Evolutionary conservation across 805 yeast genomes (phyloP).

Genomic region (Metschnikowia bowlesiae): DNA sequence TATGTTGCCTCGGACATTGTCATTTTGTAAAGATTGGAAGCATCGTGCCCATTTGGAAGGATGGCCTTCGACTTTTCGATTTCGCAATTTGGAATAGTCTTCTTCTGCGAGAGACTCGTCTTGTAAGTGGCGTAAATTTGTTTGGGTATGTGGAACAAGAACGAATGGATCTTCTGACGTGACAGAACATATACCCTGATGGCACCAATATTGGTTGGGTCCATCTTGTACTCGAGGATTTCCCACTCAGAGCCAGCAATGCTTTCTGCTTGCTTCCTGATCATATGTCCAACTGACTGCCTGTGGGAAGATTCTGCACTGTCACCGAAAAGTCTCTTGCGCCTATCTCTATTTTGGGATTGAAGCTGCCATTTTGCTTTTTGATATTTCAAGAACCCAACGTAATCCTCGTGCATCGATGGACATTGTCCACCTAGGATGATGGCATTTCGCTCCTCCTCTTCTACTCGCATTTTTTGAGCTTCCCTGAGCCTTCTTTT

Average conservation of each 20-base stretch:
- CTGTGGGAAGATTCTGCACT: constrained; percentile 49
- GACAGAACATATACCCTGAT: constrained; percentile 68
- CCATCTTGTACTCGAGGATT: constrained; percentile 62
- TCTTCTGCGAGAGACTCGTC: constrained; percentile 38
- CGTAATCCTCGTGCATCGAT: constrained; percentile 61
- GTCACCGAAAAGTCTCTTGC: constrained; percentile 76
- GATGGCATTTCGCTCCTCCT: constrained; percentile 47
- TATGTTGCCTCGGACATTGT: constrained; percentile 65
- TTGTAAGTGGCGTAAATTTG: constrained; percentile 66
- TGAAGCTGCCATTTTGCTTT: constrained; percentile 87
- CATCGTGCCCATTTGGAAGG: constrained; percentile 66
- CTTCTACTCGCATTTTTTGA: constrained; percentile 22
- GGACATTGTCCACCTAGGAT: constrained; percentile 56
- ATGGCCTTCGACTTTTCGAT: constrained; percentile 56
- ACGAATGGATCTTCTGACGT: constrained; percentile 66
- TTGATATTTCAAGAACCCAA: constrained; percentile 65
- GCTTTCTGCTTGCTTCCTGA: constrained; percentile 73
- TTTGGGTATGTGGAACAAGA: constrained; percentile 71
- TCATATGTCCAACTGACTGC: constrained; percentile 60
- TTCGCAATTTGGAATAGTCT: constrained; percentile 44
- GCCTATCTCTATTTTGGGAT: constrained; percentile 62
- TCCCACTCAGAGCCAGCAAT: constrained; percentile 84
- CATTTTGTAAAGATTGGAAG: constrained; percentile 52
- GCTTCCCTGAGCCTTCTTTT: constrained; percentile 37
- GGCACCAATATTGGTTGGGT: constrained; percentile 61